These are phyloP conservation scores for Epichloe sibirici DNA, from an alignment of 2,329 filamentous ascomycete genomes.

Conservation along the genomic window DNA sequence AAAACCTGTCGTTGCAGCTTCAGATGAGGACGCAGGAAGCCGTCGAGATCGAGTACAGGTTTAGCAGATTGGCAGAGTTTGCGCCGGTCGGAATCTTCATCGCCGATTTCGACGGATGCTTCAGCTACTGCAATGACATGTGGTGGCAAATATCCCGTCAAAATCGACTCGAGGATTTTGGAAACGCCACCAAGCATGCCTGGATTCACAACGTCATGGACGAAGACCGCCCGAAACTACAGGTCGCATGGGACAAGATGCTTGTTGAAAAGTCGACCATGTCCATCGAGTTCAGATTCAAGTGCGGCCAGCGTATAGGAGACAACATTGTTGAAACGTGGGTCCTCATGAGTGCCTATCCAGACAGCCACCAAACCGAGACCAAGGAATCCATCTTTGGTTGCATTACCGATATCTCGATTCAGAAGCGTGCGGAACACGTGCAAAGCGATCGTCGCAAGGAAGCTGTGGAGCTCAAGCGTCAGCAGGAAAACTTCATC, in stretches of 20 bases:
- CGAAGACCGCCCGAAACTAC: slow-evolving; percentile 48
- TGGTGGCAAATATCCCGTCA: slow-evolving; percentile 61
- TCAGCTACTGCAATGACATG: slow-evolving; percentile 52
- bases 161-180: slow-evolving; percentile 42
- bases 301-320: slow-evolving; percentile 49
- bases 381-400: slow-evolving; percentile 63
- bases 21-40: slow-evolving; percentile 6
- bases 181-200: slow-evolving; percentile 27
- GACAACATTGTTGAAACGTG: slow-evolving; percentile 54
- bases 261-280: slow-evolving; percentile 49
- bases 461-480: slow-evolving; percentile 69
- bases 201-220: slow-evolving; percentile 63
- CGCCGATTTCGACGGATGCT: slow-evolving; percentile 53
- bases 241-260: slow-evolving; percentile 42
- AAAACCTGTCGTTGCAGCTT: slow-evolving; percentile 5
- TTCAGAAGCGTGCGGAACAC: slow-evolving; percentile 69
- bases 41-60: slow-evolving; percentile 22
- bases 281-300: slow-evolving; percentile 64
- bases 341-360: slow-evolving; percentile 66
- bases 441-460: slow-evolving; percentile 46
- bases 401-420: slow-evolving; percentile 72
- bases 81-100: slow-evolving; percentile 78
- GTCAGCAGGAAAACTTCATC: slow-evolving; percentile 58
- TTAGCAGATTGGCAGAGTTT: slow-evolving; percentile 73
- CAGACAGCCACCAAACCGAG: slow-evolving; percentile 52